phyloP scores from a whole-genome alignment of 208 protist genomes.

The Tritrichomonas foetus region DNA sequence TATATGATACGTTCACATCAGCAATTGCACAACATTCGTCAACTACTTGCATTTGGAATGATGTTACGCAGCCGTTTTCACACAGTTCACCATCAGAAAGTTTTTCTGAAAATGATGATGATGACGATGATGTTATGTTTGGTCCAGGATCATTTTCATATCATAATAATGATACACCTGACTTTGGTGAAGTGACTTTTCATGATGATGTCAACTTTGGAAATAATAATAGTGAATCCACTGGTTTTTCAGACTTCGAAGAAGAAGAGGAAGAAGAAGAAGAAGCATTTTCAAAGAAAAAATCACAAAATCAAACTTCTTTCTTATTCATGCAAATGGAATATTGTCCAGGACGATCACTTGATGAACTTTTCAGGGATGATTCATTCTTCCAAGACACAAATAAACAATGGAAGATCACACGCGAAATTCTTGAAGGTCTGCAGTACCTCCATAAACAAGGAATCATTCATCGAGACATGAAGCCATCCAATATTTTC shows the following conservation, averaged over 20 bases:
- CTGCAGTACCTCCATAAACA: neutral
- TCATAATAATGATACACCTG: neutral
- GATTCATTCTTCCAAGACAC: neutral
- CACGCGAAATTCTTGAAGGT: slow-evolving; percentile 4
- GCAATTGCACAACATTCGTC: neutral
- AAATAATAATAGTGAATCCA: neutral
- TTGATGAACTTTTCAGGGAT: neutral
- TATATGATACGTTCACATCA: neutral
- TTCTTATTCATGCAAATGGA: slow-evolving; percentile 38
- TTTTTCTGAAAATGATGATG: neutral
- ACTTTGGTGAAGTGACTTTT: neutral
- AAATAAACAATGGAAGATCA: neutral
- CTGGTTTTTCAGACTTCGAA: neutral
- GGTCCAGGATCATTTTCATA: neutral
- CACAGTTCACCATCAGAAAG: neutral
- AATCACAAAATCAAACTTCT: neutral
- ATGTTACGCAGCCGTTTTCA: neutral
- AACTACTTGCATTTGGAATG: neutral
- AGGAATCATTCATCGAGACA: neutral
- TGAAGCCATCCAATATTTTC: slow-evolving; percentile 4
- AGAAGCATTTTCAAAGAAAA: neutral
- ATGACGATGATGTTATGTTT: neutral
- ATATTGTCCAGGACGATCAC: neutral
- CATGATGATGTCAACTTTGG: neutral
- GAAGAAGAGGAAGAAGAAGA: neutral